Conservation (phyloP, 495 filamentous ascomycete species). For the Xylaria longipes region DNA sequence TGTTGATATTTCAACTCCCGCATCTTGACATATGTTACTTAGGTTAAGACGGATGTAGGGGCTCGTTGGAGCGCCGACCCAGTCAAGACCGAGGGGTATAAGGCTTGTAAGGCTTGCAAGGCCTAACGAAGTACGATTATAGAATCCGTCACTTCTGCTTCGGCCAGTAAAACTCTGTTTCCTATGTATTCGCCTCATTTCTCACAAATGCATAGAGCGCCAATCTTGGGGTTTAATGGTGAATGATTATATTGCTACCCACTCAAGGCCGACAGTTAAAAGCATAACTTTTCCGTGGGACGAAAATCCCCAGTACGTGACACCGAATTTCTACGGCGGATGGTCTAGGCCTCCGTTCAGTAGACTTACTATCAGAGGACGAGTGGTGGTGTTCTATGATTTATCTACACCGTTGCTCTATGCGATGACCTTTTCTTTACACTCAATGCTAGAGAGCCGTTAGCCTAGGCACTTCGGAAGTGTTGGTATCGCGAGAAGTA, state of each 20-base stretch:
- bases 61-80: too few species aligned
- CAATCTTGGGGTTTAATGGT: neutral
- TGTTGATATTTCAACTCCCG: too few species aligned
- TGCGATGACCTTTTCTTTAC: slow-evolving; percentile 52
- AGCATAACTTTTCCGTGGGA: slow-evolving; percentile 12
- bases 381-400: neutral
- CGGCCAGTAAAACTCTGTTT: neutral
- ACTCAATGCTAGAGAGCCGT: slow-evolving; percentile 42
- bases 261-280: neutral
- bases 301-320: neutral
- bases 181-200: neutral
- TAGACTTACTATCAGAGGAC: neutral
- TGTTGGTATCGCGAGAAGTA: neutral
- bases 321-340: neutral
- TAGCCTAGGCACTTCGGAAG: neutral
- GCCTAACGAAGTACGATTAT: neutral
- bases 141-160: neutral
- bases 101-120: too few species aligned
- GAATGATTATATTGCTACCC: neutral
- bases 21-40: too few species aligned
- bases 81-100: too few species aligned
- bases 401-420: slow-evolving; percentile 9
- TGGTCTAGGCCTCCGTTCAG: neutral
- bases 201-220: neutral
- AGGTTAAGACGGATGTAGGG: too few species aligned